A percentile compares a stretch with the other conserved stretches of the same genome.
These are phyloP conservation scores for Epicoccum nigrum DNA, from an alignment of 2,329 filamentous ascomycete genomes.

Conservation along the genomic window DNA sequence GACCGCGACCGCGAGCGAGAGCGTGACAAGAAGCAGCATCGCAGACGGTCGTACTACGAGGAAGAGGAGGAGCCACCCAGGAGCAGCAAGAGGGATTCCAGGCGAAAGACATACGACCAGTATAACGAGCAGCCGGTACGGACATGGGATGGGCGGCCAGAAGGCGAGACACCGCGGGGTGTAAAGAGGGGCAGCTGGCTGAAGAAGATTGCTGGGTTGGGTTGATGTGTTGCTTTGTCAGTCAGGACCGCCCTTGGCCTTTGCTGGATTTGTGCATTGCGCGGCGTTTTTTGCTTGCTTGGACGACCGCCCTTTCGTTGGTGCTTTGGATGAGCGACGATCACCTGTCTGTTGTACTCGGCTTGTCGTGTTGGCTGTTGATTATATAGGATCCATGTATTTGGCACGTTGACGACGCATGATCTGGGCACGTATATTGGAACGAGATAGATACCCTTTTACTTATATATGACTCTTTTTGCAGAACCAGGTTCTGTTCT, in stretches of 20 bases:
- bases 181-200: constrained; percentile 55
- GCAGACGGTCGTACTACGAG: constrained; percentile 32
- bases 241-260: neutral
- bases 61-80: constrained; percentile 20
- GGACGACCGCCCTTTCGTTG: neutral
- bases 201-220: constrained; percentile 51
- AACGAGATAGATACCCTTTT: constrained; percentile 23
- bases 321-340: neutral
- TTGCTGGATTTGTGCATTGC: constrained; percentile 16
- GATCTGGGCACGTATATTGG: neutral
- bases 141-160: constrained; percentile 52
- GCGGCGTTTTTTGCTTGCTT: constrained; percentile 11
- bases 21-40: constrained; percentile 35
- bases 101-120: constrained; percentile 33
- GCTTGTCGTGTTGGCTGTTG: neutral
- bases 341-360: neutral
- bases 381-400: neutral
- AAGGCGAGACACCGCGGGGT: constrained; percentile 29
- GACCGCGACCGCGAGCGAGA: constrained; percentile 29
- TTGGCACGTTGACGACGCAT: neutral
- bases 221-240: neutral
- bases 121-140: constrained; percentile 43
- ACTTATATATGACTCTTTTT: constrained; percentile 1
- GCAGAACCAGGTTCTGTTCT: neutral
- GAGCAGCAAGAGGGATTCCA: constrained; percentile 32